These are phyloP conservation scores for Euphorbia corollata DNA, from an alignment of 441 rosid species.

Conservation along the genomic window DNA sequence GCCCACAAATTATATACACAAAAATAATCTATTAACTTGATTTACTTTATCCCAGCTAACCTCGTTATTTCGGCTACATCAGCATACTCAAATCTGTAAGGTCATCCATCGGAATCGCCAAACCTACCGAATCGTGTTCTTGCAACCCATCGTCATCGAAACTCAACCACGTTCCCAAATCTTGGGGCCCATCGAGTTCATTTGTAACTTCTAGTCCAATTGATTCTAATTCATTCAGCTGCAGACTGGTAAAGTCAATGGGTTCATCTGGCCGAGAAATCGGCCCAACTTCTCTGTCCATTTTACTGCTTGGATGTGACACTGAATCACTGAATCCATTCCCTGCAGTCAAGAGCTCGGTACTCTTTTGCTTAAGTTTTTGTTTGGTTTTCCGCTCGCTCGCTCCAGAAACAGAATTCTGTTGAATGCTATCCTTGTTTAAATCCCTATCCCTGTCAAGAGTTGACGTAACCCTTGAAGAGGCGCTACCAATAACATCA, in stretches of 20 bases:
- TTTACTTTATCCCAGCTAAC: slow-evolving; percentile 3
- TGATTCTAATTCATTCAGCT: slow-evolving; percentile 45
- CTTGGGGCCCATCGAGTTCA: slow-evolving; percentile 40
- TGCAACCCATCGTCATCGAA: slow-evolving; percentile 59
- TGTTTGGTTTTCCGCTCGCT: slow-evolving; percentile 47
- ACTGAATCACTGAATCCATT: slow-evolving; percentile 15
- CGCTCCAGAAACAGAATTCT: slow-evolving; percentile 24
- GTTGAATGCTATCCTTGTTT: slow-evolving; percentile 25
- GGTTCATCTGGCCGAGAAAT: slow-evolving; percentile 33
- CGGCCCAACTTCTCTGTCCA: slow-evolving; percentile 14
- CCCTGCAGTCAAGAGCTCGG: slow-evolving; percentile 32
- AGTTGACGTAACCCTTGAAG: slow-evolving; percentile 54
- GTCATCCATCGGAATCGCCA: slow-evolving; percentile 91
- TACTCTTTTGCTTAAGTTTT: slow-evolving; percentile 54
- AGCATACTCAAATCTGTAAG: slow-evolving; percentile 45
- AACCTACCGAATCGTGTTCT: slow-evolving; percentile 61
- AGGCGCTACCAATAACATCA: slow-evolving; percentile 66
- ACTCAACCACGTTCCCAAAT: slow-evolving; percentile 52
- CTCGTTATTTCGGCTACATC: slow-evolving; percentile 9
- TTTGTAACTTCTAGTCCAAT: slow-evolving; percentile 30
- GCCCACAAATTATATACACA: slow-evolving; percentile 13
- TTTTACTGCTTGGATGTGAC: slow-evolving; percentile 16
- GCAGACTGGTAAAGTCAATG: slow-evolving; percentile 40
- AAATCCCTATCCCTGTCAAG: slow-evolving; percentile 36
- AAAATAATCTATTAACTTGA: slow-evolving; percentile 11